A percentile compares a stretch with the other conserved stretches of the same genome.
Conservation (phyloP, 768 basidiomycete species). For the Suillus fuscotomentosus region DNA sequence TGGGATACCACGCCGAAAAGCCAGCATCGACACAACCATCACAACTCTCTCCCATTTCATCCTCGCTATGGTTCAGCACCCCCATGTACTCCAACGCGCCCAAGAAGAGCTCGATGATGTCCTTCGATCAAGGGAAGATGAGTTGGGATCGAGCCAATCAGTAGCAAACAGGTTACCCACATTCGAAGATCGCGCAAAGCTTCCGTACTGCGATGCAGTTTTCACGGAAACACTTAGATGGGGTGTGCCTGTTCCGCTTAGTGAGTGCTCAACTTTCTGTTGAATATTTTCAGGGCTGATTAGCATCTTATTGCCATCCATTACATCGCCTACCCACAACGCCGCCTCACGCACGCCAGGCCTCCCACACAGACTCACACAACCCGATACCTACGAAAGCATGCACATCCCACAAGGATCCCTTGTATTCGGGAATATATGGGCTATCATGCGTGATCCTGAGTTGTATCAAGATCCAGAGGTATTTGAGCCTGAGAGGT, state of each 20-base stretch:
- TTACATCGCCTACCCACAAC: not conserved
- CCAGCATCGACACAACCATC: slow-evolving; percentile 67
- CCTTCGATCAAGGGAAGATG: slow-evolving; percentile 33
- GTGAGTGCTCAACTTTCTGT: slow-evolving; percentile 30
- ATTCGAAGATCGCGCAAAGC: slow-evolving; percentile 49
- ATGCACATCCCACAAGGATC: slow-evolving; percentile 64
- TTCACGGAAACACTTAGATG: slow-evolving; percentile 57
- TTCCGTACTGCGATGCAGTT: slow-evolving; percentile 61
- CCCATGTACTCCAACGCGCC: slow-evolving; percentile 53
- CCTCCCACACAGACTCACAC: slow-evolving; percentile 62
- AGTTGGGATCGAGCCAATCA: not conserved
- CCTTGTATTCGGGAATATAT: slow-evolving; percentile 64
- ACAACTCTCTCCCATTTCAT: slow-evolving; percentile 57
- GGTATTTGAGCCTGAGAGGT: not conserved
- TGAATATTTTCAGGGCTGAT: not conserved
- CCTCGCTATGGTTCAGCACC: slow-evolving; percentile 64
- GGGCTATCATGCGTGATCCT: slow-evolving; percentile 48
- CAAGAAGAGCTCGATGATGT: slow-evolving; percentile 67
- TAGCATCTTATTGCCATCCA: not conserved
- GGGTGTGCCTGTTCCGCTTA: slow-evolving; percentile 56
- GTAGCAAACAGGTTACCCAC: slow-evolving; percentile 51
- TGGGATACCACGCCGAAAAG: slow-evolving; percentile 15
- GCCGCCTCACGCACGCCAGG: slow-evolving; percentile 30
- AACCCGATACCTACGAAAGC: slow-evolving; percentile 63
- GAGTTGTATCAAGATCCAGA: slow-evolving; percentile 34